phyloP scores from a whole-genome alignment of 208 protist species.

The Trypanosoma lewisi region DNA sequence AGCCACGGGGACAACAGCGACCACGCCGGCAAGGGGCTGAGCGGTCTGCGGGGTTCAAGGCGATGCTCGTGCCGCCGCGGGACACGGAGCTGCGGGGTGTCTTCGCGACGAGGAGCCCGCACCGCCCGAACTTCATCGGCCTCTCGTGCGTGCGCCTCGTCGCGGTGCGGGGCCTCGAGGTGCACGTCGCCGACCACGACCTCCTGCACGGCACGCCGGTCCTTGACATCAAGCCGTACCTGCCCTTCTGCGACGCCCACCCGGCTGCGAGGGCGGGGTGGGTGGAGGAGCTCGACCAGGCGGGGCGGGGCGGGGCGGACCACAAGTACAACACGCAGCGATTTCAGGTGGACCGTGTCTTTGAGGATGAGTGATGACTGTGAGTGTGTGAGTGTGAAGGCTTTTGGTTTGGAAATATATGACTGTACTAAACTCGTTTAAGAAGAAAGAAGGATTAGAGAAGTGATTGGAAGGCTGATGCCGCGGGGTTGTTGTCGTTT shows the following conservation, averaged over 20 bases:
- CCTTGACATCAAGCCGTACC: slow-evolving; percentile 96
- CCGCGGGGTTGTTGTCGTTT: too few relatives aligned
- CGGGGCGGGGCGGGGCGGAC: slow-evolving; percentile 60
- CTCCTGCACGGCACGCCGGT: slow-evolving; percentile 95
- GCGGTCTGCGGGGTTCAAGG: slow-evolving; percentile 67
- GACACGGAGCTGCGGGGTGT: slow-evolving; percentile 80
- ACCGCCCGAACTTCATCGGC: slow-evolving; percentile 91
- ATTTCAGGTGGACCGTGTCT: slow-evolving; percentile 55
- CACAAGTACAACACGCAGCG: slow-evolving; percentile 71
- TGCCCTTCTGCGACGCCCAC: slow-evolving; percentile 87
- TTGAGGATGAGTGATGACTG: slow-evolving; percentile 17
- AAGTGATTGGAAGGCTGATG: too few relatives aligned
- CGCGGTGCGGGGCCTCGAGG: slow-evolving; percentile 67
- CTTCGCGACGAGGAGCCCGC: slow-evolving; percentile 90
- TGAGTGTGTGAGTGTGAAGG: too few relatives aligned
- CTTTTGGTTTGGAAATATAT: too few relatives aligned
- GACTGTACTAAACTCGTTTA: too few relatives aligned
- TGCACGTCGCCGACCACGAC: slow-evolving; percentile 92
- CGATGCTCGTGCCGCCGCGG: slow-evolving; percentile 83
- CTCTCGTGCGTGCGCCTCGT: slow-evolving; percentile 85
- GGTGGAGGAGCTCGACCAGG: slow-evolving; percentile 76
- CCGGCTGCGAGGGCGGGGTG: slow-evolving; percentile 73
- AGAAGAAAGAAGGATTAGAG: too few relatives aligned
- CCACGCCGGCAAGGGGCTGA: slow-evolving; percentile 60
- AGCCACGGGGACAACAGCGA: slow-evolving; percentile 1